These are phyloP conservation scores for Plasmodium malariae DNA, from an alignment of 169 alveolate species.

Conservation along the genomic window DNA sequence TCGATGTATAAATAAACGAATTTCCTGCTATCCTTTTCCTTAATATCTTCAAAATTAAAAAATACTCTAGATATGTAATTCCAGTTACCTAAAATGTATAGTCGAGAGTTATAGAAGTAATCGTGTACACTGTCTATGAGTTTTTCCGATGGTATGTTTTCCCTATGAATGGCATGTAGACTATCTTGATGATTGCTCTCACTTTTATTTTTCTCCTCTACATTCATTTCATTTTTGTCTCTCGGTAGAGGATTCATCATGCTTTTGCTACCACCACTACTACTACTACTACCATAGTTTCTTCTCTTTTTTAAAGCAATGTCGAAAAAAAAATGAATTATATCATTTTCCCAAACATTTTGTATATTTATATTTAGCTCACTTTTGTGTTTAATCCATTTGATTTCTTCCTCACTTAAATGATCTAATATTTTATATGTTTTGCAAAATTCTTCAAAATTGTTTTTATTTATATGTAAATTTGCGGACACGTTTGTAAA, in stretches of 20 bases:
- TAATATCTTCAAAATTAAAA: slow-evolving; percentile 63
- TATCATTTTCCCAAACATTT: slow-evolving; percentile 73
- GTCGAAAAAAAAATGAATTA: slow-evolving; percentile 63
- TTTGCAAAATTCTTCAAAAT: slow-evolving; percentile 37
- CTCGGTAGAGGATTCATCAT: not conserved
- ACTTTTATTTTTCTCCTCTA: not conserved
- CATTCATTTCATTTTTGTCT: not conserved
- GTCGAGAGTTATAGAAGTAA: slow-evolving; percentile 43
- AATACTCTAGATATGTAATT: slow-evolving; percentile 32
- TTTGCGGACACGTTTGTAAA: slow-evolving; percentile 22
- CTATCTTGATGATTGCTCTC: not conserved
- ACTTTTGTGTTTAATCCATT: slow-evolving; percentile 56
- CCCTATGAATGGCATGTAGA: not conserved
- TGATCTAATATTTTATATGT: slow-evolving; percentile 32
- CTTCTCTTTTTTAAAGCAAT: slow-evolving; percentile 24
- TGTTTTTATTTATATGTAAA: slow-evolving; percentile 37
- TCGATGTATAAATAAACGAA: slow-evolving; percentile 60
- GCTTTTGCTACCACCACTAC: not conserved
- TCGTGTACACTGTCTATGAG: slow-evolving; percentile 27
- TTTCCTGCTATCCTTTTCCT: slow-evolving; percentile 8
- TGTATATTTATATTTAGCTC: slow-evolving; percentile 40
- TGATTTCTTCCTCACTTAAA: slow-evolving; percentile 42
- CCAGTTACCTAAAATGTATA: slow-evolving; percentile 67
- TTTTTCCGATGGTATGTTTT: slow-evolving; percentile 4
- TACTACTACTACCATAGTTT: not conserved